These are phyloP conservation scores for Peronospora belbahrii DNA, from an alignment of 352 stramenopile species.

Conservation along the genomic window DNA sequence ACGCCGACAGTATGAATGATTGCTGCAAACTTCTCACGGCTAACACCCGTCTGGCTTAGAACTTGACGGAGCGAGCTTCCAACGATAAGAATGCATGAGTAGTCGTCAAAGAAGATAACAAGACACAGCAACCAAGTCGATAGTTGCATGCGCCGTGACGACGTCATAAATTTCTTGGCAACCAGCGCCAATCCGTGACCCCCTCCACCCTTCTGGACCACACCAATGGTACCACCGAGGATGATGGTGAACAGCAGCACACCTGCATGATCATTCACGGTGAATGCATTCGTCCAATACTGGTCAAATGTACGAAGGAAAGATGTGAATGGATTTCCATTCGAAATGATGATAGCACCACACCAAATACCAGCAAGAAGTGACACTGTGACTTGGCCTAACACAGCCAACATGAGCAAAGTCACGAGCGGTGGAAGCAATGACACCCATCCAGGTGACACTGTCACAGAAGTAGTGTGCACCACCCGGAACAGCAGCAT, in stretches of 20 bases:
- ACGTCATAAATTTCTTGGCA: conserved; percentile 78
- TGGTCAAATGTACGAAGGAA: conserved; percentile 83
- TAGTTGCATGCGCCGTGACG: conserved; percentile 75
- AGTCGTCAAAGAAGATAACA: conserved; percentile 91
- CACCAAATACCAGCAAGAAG: conserved; percentile 84
- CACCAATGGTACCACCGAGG: conserved; percentile 79
- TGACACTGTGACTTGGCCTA: conserved; percentile 75
- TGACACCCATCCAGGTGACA: conserved; percentile 67
- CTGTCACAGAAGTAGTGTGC: conserved; percentile 36
- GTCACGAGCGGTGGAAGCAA: conserved; percentile 69
- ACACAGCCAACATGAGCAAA: conserved; percentile 57
- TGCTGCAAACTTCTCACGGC: conserved; percentile 82
- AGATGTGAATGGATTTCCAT: conserved; percentile 61
- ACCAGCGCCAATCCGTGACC: conserved; percentile 75
- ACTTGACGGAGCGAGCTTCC: conserved; percentile 81
- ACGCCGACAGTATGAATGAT: conserved; percentile 87
- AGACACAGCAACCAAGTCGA: conserved; percentile 77
- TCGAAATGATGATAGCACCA: conserved; percentile 73
- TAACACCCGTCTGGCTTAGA: conserved; percentile 75
- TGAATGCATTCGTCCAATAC: conserved; percentile 83
- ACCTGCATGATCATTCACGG: conserved; percentile 71
- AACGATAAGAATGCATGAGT: conserved; percentile 88
- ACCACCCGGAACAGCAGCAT: conserved; percentile 27
- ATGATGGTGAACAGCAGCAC: conserved; percentile 88
- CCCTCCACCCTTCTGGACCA: conserved; percentile 85